A percentile compares a stretch with the other conserved stretches of the same genome.
phyloP scores from a whole-genome alignment of 345 rosid genomes.

The Lumnitzera racemosa region DNA sequence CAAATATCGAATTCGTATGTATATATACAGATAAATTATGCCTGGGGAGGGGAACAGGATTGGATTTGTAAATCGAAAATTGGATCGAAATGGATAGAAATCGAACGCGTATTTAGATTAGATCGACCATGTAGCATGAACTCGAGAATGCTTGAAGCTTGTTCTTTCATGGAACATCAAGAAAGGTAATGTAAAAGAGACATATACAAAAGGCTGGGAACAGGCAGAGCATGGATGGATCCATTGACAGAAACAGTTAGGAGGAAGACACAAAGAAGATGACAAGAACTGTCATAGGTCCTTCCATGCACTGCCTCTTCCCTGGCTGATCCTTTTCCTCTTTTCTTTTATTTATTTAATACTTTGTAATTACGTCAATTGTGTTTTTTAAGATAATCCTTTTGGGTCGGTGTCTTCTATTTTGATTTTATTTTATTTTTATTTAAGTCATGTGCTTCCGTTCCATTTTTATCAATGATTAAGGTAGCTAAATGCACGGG shows the following conservation, averaged over 20 bases:
- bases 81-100: too few species aligned
- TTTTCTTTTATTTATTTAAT: background rate
- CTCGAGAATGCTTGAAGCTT: too few species aligned
- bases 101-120: too few species aligned
- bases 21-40: background rate
- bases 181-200: background rate
- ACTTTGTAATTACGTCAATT: too few species aligned
- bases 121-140: too few species aligned
- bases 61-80: background rate
- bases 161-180: too few species aligned
- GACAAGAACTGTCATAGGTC: slow-evolving; percentile 29
- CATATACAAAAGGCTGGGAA: slow-evolving; percentile 15
- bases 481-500: too few species aligned
- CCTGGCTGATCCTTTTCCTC: slow-evolving; percentile 48
- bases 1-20: background rate
- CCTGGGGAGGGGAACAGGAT: background rate
- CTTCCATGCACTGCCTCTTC: slow-evolving; percentile 98
- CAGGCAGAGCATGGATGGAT: slow-evolving; percentile 23
- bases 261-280: slow-evolving; percentile 16
- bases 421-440: too few species aligned
- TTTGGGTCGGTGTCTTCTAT: too few species aligned
- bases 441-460: too few species aligned
- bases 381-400: background rate
- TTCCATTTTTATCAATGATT: too few species aligned
- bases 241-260: slow-evolving; percentile 41